Evolutionary conservation across 306 rosid species (phyloP), one percentile per base, ranked within the genome.

Genomic region (Cucurbita moschata): DNA sequence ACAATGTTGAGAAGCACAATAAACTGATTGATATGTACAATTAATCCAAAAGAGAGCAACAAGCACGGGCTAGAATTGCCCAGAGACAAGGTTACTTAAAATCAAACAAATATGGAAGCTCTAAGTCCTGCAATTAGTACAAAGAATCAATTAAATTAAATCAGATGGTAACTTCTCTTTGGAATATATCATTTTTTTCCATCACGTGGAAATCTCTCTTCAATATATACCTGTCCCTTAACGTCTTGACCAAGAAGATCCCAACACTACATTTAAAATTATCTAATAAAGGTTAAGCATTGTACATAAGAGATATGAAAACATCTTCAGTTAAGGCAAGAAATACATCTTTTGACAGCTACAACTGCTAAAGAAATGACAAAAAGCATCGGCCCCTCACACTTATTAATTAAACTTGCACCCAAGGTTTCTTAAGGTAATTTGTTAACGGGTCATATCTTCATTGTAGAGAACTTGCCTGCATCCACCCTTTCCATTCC

Each of bases 401-500:
- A 70, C 16, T 50, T 51, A 30, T 3, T 3, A 69, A 58, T 69
- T 49, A 69, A 68, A 67, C 38, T 14, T 69, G 73, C 8, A 60
- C 65, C 21, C 4, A 37, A 3, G 47, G 69, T 42, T 64, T 40
- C 52, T n/a, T 8, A 16, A n/a, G 8, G 59, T 74, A 52, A 23
- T 40, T 37, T 70, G 4, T 30, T 30, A 30, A 3, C 35, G 35
- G 35, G 35, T 30, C 35, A 30, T 30, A 30, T 30, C 35, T 3
- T 30, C 0, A 30, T 66, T 62, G 72, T 59, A 62, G 74, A 79
- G 64, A 26, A 83, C 96, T 84, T 79, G 91, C 99, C 97, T 95
- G 99, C 99, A 95, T 95, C 97, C 97, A 95, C 77, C 99, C 99
- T 79, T 88, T 95, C 99, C 99, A 95, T 75, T 95, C 99, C 78